Conservation (phyloP, 495 filamentous ascomycete species). For the Acidiella bohemica region DNA sequence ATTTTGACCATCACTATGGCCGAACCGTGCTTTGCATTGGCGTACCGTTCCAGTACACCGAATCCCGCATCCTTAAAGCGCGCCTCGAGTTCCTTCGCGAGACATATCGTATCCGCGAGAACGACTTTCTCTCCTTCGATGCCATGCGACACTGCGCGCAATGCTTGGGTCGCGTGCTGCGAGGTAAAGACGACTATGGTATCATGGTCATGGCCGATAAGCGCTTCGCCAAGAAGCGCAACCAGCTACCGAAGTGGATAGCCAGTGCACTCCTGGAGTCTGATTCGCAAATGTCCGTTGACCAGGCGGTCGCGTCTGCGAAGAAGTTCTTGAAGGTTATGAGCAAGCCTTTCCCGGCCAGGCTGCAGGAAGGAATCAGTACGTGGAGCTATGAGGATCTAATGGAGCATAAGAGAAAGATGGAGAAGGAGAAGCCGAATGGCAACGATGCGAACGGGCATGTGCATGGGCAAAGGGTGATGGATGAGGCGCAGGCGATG, state of each 20-base stretch:
- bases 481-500: slow-evolving; percentile 11
- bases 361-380: slow-evolving; percentile 78
- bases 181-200: slow-evolving; percentile 97
- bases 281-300: slow-evolving; percentile 78
- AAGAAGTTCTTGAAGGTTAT: slow-evolving; percentile 82
- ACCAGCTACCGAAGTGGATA: slow-evolving; percentile 95
- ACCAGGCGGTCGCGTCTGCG: slow-evolving; percentile 82
- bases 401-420: slow-evolving; percentile 60
- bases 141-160: slow-evolving; percentile 98
- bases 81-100: slow-evolving; percentile 91
- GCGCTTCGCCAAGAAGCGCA: slow-evolving; percentile 77
- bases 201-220: slow-evolving; percentile 96
- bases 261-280: slow-evolving; percentile 70
- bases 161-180: slow-evolving; percentile 85
- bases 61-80: slow-evolving; percentile 92
- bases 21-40: slow-evolving; percentile 94
- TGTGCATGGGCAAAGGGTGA: slow-evolving; percentile 11
- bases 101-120: slow-evolving; percentile 92
- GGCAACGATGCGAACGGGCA: slow-evolving; percentile 11
- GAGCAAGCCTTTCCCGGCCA: slow-evolving; percentile 73
- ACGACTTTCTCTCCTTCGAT: slow-evolving; percentile 97
- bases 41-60: slow-evolving; percentile 97
- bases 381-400: slow-evolving; percentile 79
- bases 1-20: slow-evolving; percentile 98
- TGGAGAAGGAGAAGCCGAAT: slow-evolving; percentile 41